Conservation (phyloP, 306 rosid species). For the Castanea sativa region DNA sequence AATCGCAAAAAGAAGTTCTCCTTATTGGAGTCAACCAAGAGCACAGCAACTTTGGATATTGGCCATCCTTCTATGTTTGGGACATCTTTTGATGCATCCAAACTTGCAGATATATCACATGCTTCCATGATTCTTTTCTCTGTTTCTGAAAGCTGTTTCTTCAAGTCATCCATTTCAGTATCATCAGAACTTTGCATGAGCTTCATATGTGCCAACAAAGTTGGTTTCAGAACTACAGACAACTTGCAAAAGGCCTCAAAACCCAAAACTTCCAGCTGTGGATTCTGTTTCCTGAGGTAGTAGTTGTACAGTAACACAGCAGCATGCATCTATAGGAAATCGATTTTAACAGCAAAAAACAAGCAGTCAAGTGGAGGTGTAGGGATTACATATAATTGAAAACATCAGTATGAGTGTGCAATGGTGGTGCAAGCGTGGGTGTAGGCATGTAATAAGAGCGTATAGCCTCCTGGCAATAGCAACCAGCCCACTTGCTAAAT, state of each 20-base stretch:
- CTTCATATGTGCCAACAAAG: constrained; percentile 55
- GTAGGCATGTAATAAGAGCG: background rate
- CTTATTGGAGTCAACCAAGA: constrained; percentile 58
- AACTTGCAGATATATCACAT: constrained; percentile 52
- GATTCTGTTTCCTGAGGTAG: constrained; percentile 63
- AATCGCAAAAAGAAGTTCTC: constrained; percentile 59
- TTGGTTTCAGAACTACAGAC: constrained; percentile 56
- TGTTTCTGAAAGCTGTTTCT: constrained; percentile 62
- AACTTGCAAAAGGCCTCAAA: constrained; percentile 71
- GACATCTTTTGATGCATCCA: constrained; percentile 56
- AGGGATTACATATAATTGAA: background rate
- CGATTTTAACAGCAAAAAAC: constrained; percentile 22
- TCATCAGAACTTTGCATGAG: constrained; percentile 56
- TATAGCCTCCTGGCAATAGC: background rate
- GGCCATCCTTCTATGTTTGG: constrained; percentile 73
- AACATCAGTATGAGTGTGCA: background rate
- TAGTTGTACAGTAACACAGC: constrained; percentile 75
- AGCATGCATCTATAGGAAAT: constrained; percentile 65
- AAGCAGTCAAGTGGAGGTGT: constrained; percentile 27
- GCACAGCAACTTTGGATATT: constrained; percentile 67
- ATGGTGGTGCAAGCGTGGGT: background rate
- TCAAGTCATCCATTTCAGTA: constrained; percentile 49
- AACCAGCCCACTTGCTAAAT: no score
- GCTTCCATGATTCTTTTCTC: constrained; percentile 72
- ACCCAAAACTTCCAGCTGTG: constrained; percentile 49